Base-by-base conservation (phyloP, 169 alveolate species). In the Plasmodium reichenowi region DNA sequence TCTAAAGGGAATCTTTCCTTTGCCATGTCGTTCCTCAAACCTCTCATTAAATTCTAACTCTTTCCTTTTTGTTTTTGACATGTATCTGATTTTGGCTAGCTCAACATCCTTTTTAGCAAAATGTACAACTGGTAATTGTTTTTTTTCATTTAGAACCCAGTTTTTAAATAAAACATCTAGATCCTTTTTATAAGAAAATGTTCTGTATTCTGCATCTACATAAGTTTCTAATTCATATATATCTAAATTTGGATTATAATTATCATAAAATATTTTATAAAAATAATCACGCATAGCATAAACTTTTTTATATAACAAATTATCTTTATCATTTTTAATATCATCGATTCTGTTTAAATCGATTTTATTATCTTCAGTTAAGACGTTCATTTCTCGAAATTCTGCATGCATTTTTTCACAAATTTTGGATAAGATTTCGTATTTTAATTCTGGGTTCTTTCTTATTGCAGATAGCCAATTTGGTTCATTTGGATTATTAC, bases 251-350 rank as follows among this genome's bases (percentile, higher is more conserved):
- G 92, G 92, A 29, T 86, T 86, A 50, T 86, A 86, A 86, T 86
- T 60, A 62, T 86, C 58, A 86, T 86, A 86, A 64, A 48, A 22
- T 10, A 86, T 22, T 20, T 15, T 86, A 74, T 86, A 86, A 71
- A 86, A 86, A 67, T 59, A 86, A 54, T 86, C 92, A 10, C 92
- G 67, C 92, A 86, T 86, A 17, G 92, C 92, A 64, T 86, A 86
- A 6, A 86, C 88, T 56, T 86, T 86, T 38, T 86, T 86, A 43
- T 86, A 86, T 52, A 86, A 72, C 24, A 60, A 22, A 22, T 63
- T 86, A 38, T 86, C 62, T 45, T 71, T 59, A 64, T 86, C 92
- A 70, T 86, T 86, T 72, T 86, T 86, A 9, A 86, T 86, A 72
- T 86, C 92, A 43, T 86, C 88, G 15, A 86, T 86, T 72, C 38